Evolutionary conservation across 208 protist genomes (phyloP), one percentile per base, ranked within the genome.

Genomic region (Trypanosoma cruzi): DNA sequence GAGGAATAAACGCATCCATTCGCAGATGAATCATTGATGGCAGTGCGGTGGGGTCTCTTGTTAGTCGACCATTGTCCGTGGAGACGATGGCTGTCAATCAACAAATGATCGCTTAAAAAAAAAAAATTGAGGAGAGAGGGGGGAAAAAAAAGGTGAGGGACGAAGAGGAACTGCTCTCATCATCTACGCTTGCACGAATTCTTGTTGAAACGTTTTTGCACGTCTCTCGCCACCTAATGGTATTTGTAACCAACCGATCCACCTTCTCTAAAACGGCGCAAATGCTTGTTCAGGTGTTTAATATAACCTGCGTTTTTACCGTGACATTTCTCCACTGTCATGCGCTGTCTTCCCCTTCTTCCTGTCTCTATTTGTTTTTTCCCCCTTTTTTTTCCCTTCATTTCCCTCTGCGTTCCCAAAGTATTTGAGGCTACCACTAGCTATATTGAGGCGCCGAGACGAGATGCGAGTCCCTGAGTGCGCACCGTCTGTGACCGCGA

Each of bases 321-420:
- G 11, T 40, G 36, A 40, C 4, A 40, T 40, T 40, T 40, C 7
- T 40, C 36, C 7, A 50, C 20, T 32, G 10, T 6, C 24, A 53
- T 52, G 24, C 37, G 13, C 37, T 50, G 14, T 29, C 52, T 5
- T 50, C 22, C 37, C 26, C 29, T 55, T 22, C 20, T n/a, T n/a
- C n/a, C n/a, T n/a, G n/a, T n/a, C n/a, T n/a, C n/a, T n/a, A n/a
- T n/a, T n/a, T n/a, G n/a, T n/a, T n/a, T n/a, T n/a, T n/a, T n/a
- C n/a, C n/a, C n/a, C n/a, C n/a, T n/a, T n/a, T n/a, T n/a, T 49
- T 59, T 68, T 31, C 54, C 54, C 46, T 54, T 29, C n/a, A 60
- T 68, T 32, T 57, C 40, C 11, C 36, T 13, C 7, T 26, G 37
- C 16, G 18, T 18, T 24, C 13, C n/a, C 20, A 53, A 10, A 50